phyloP scores from a whole-genome alignment of 176 grass and related monocot genomes.

The Typha latifolia region DNA sequence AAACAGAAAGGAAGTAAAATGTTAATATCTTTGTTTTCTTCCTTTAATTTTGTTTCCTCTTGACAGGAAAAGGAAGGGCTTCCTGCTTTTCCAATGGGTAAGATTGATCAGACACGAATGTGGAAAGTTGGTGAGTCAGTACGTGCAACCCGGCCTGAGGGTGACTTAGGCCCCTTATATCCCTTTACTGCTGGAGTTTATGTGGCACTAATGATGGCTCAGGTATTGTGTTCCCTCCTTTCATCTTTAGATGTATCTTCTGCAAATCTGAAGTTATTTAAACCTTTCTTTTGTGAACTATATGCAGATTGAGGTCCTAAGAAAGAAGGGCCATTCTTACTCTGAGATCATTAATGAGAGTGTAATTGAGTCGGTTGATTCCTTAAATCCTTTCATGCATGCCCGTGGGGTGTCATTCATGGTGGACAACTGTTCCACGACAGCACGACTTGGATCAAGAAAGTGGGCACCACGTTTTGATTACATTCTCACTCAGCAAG shows the following conservation, averaged over 20 bases:
- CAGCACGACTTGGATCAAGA: constrained; percentile 73
- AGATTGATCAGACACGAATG: constrained; percentile 77
- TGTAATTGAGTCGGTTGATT: constrained; percentile 83
- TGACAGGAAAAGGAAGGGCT: constrained; percentile 75
- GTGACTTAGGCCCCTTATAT: constrained; percentile 38
- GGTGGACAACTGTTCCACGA: constrained; percentile 93
- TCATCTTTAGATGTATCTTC: neutral
- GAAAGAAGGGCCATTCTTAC: constrained; percentile 86
- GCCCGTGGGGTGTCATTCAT: constrained; percentile 90
- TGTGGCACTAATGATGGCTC: constrained; percentile 86
- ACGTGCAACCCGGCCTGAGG: constrained; percentile 37
- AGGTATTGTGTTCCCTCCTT: constrained; percentile 25
- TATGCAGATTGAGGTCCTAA: constrained; percentile 70
- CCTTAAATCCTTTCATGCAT: constrained; percentile 89
- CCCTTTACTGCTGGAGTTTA: constrained; percentile 65
- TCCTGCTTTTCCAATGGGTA: constrained; percentile 78
- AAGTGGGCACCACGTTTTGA: constrained; percentile 90
- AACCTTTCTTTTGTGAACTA: neutral
- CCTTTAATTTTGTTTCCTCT: neutral
- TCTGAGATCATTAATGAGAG: constrained; percentile 88
- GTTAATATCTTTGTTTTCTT: neutral
- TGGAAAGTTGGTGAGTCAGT: constrained; percentile 75
- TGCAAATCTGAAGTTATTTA: neutral
- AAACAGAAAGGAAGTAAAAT: neutral
- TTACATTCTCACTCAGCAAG: constrained; percentile 85